Evolutionary conservation across 1,284 basidiomycete genomes (phyloP).

Genomic region (Naganishia cerealis): DNA sequence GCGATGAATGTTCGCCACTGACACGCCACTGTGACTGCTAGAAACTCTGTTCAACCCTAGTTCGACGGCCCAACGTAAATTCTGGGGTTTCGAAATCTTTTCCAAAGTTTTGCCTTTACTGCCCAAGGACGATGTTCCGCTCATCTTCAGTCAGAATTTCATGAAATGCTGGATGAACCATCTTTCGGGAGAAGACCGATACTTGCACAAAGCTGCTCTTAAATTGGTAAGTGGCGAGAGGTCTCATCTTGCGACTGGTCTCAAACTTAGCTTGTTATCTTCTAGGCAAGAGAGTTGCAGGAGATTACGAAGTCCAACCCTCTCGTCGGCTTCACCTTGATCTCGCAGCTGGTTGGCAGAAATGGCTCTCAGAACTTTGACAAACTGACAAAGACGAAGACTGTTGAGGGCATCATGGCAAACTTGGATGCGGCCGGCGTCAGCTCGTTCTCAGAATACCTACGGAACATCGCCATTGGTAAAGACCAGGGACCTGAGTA

Average conservation of each 20-base stretch:
- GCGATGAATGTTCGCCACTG: conserved; percentile 5
- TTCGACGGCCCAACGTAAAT: conserved; percentile 84
- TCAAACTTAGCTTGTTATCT: background rate
- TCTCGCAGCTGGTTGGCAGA: conserved; percentile 81
- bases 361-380: conserved; percentile 88
- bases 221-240: conserved; percentile 64
- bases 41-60: conserved; percentile 83
- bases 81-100: conserved; percentile 93
- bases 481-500: conserved; percentile 27
- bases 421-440: conserved; percentile 76
- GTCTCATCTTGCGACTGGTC: background rate
- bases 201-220: conserved; percentile 82
- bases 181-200: conserved; percentile 78
- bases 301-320: conserved; percentile 73
- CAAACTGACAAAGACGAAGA: conserved; percentile 87
- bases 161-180: conserved; percentile 98
- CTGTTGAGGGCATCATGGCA: conserved; percentile 78
- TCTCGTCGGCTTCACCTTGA: conserved; percentile 76
- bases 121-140: conserved; percentile 67
- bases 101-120: conserved; percentile 74
- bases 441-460: conserved; percentile 29
- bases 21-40: conserved; percentile 45
- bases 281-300: conserved; percentile 71
- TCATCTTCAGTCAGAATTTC: conserved; percentile 91
- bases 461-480: conserved; percentile 18